Conservation (phyloP, 345 rosid species). For the Syzygium jambos region DNA sequence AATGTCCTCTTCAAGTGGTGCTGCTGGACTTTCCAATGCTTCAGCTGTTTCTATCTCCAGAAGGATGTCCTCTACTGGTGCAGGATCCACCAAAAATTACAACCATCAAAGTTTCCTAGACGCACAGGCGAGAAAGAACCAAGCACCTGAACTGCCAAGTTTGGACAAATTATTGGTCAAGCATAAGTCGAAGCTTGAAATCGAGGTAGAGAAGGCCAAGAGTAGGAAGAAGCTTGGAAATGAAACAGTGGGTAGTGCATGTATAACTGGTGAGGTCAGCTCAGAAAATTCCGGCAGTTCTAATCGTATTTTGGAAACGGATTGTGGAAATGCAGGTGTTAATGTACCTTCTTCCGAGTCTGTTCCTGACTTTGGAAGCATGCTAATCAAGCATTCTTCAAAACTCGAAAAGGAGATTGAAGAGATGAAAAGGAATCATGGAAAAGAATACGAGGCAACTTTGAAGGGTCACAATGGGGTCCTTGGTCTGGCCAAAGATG, state of each 20-base stretch:
- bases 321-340: not conserved
- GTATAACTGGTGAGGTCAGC: not conserved
- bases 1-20: conserved; percentile 4
- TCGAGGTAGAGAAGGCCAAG: conserved; percentile 29
- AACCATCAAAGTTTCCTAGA: conserved; percentile 11
- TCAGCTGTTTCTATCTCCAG: not conserved
- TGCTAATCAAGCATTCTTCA: conserved; percentile 33
- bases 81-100: conserved; percentile 17
- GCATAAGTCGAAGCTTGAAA: conserved; percentile 47
- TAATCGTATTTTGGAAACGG: not conserved
- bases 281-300: not conserved
- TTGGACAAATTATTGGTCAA: conserved; percentile 60
- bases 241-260: conserved; percentile 22
- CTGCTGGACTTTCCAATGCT: conserved; percentile 16
- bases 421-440: conserved; percentile 21
- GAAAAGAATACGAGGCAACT: conserved; percentile 15
- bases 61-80: conserved; percentile 37
- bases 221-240: conserved; percentile 12
- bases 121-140: conserved; percentile 2
- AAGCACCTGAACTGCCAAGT: conserved; percentile 18
- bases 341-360: conserved; percentile 17
- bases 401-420: conserved; percentile 34
- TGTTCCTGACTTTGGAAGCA: conserved; percentile 39
- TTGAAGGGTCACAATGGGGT: conserved; percentile 11
- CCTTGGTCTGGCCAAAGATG: conserved; percentile 2